Percentiles rank a stretch among this genome's conserved stretches.
These are phyloP conservation scores for Alternaria triticimaculans DNA, from an alignment of 2,329 filamentous ascomycete genomes.

Conservation along the genomic window DNA sequence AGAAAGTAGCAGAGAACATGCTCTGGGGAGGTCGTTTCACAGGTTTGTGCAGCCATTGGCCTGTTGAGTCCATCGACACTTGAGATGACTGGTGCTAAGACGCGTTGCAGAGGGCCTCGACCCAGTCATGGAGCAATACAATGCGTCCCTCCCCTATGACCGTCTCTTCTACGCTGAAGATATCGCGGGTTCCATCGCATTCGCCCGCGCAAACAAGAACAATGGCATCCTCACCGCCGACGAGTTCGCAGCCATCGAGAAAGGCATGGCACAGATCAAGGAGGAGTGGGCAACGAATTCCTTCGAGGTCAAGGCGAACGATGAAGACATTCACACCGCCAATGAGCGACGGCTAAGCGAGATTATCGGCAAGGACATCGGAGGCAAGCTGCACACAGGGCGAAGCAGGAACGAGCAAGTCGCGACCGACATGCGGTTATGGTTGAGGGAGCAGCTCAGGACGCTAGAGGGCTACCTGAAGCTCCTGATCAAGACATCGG, in stretches of 20 bases:
- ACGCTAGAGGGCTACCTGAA: slow-evolving; percentile 72
- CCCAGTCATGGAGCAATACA: slow-evolving; percentile 86
- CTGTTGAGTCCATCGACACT: neutral
- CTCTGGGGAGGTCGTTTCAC: slow-evolving; percentile 48
- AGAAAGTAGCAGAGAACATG: slow-evolving; percentile 49
- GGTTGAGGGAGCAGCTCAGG: slow-evolving; percentile 77
- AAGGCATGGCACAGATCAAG: slow-evolving; percentile 67
- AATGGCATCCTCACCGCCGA: slow-evolving; percentile 73
- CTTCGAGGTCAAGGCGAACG: slow-evolving; percentile 57
- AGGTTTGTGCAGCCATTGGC: slow-evolving; percentile 3
- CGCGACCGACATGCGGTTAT: slow-evolving; percentile 88
- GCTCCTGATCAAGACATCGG: slow-evolving; percentile 72
- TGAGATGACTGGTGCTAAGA: slow-evolving; percentile 15
- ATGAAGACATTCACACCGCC: slow-evolving; percentile 63
- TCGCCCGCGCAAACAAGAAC: slow-evolving; percentile 79
- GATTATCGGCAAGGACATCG: slow-evolving; percentile 83
- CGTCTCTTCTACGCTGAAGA: slow-evolving; percentile 79
- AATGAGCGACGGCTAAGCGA: slow-evolving; percentile 69
- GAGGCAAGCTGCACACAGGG: slow-evolving; percentile 87
- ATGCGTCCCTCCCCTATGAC: slow-evolving; percentile 81
- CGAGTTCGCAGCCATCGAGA: slow-evolving; percentile 77
- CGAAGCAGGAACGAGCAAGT: slow-evolving; percentile 91
- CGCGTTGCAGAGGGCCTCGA: slow-evolving; percentile 72
- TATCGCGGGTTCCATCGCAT: slow-evolving; percentile 80
- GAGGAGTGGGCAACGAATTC: slow-evolving; percentile 56